Percentiles rank a stretch among this genome's conserved stretches.
Evolutionary conservation across 352 stramenopile species (phyloP).

Genomic region (Globisporangium echinulatum): DNA sequence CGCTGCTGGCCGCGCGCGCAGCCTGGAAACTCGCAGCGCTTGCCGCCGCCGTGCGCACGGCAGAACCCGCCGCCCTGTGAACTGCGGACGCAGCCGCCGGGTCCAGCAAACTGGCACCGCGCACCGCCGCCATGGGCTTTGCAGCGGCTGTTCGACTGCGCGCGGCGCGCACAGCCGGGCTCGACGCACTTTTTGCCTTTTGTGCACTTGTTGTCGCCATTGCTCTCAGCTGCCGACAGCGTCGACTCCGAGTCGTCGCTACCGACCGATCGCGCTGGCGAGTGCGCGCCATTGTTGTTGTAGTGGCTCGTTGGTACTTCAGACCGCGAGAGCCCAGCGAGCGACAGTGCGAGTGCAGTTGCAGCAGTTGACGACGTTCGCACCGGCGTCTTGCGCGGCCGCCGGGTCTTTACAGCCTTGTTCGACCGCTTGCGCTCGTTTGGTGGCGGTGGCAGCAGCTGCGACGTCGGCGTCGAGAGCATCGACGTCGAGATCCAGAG

Average conservation of each 20-base stretch:
- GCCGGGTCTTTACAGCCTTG: slow-evolving; percentile 10
- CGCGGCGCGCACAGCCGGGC: slow-evolving; percentile 43
- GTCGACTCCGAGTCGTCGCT: neutral
- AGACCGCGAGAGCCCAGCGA: slow-evolving; percentile 1
- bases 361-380: neutral
- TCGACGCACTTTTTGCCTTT: slow-evolving; percentile 82
- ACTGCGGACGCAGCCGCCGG: slow-evolving; percentile 57
- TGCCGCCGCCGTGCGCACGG: slow-evolving; percentile 70
- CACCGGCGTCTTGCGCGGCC: slow-evolving; percentile 3
- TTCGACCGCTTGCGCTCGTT: slow-evolving; percentile 8
- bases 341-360: slow-evolving; percentile 5
- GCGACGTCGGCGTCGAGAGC: slow-evolving; percentile 11
- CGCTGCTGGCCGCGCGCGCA: slow-evolving; percentile 71
- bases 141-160: slow-evolving; percentile 80
- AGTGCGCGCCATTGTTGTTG: neutral
- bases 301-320: neutral
- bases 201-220: slow-evolving; percentile 8
- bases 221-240: neutral
- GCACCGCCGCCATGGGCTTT: slow-evolving; percentile 73
- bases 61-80: slow-evolving; percentile 79
- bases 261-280: neutral
- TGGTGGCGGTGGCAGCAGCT: neutral
- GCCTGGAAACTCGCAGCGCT: slow-evolving; percentile 69
- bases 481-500: slow-evolving; percentile 17
- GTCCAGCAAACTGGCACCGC: slow-evolving; percentile 55